These are phyloP conservation scores for Dalechampia spathulata DNA, from an alignment of 441 rosid species.

Conservation along the genomic window DNA sequence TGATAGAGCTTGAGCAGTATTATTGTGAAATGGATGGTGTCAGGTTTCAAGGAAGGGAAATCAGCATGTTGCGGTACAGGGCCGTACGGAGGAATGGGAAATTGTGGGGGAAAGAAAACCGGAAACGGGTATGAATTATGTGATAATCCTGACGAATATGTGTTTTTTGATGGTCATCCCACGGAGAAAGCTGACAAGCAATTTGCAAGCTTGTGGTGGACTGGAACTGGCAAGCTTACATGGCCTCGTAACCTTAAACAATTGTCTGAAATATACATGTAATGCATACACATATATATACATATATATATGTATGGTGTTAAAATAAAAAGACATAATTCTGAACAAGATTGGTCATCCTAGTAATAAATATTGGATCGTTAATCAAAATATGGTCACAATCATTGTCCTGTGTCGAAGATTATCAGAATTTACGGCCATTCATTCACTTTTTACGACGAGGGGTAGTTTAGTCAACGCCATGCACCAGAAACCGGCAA, in stretches of 20 bases:
- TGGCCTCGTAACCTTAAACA: constrained; percentile 12
- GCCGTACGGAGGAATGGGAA: constrained; percentile 1
- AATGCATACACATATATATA: too few species aligned
- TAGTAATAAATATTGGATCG: too few species aligned
- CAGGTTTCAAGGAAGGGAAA: constrained; percentile 7
- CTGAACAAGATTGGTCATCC: too few species aligned
- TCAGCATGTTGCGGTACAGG: constrained; percentile 9
- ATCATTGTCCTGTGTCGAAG: too few species aligned
- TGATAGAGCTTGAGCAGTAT: too few species aligned
- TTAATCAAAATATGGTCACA: too few species aligned
- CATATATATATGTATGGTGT: too few species aligned
- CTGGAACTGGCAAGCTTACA: neutral
- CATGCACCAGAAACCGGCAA: constrained; percentile 2
- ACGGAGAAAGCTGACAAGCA: constrained; percentile 9
- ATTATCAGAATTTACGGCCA: too few species aligned
- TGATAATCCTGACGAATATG: constrained; percentile 11
- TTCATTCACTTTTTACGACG: neutral
- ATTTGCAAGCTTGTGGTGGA: constrained; percentile 7
- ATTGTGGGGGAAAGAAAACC: neutral
- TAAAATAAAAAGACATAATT: too few species aligned
- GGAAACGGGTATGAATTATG: neutral
- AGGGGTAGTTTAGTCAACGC: neutral
- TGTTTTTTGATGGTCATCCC: constrained; percentile 19
- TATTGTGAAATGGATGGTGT: too few species aligned
- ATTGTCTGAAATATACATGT: too few species aligned